Evolutionary conservation across 1,139 yeast species (phyloP).

Genomic region (Sugiyamaella paludigena): DNA sequence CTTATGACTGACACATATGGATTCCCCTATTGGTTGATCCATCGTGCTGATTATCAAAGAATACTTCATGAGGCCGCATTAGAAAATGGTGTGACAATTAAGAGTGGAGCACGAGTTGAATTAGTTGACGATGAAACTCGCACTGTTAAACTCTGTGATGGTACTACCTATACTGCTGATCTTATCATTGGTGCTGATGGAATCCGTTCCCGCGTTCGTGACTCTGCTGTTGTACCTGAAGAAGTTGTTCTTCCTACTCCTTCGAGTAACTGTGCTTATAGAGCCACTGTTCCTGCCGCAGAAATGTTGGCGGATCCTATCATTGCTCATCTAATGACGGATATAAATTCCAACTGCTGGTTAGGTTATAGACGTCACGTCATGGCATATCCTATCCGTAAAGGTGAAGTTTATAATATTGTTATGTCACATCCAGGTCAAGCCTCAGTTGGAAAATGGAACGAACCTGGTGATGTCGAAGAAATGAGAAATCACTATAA

Average conservation of each 20-base stretch:
- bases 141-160: constrained; percentile 32
- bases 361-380: constrained; percentile 32
- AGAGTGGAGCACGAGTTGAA: constrained; percentile 31
- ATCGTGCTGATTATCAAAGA: constrained; percentile 38
- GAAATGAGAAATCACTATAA: constrained; percentile 18
- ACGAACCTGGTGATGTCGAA: constrained; percentile 17
- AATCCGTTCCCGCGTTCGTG: constrained; percentile 23
- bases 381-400: constrained; percentile 22
- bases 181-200: constrained; percentile 43
- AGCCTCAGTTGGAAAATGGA: constrained; percentile 20
- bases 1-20: constrained; percentile 20
- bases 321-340: constrained; percentile 29
- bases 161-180: constrained; percentile 32
- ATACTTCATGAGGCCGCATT: constrained; percentile 33
- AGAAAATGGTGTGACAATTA: constrained; percentile 32
- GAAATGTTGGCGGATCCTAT: constrained; percentile 33
- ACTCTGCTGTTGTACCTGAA: constrained; percentile 17
- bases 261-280: constrained; percentile 36
- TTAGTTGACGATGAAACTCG: constrained; percentile 32
- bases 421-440: constrained; percentile 23
- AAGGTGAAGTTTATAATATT: constrained; percentile 22
- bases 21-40: constrained; percentile 31
- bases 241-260: constrained; percentile 24
- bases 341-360: constrained; percentile 38
- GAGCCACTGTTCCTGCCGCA: constrained; percentile 31